Conservation (phyloP, 2,329 filamentous ascomycete species). For the Ophiostoma quercus region DNA sequence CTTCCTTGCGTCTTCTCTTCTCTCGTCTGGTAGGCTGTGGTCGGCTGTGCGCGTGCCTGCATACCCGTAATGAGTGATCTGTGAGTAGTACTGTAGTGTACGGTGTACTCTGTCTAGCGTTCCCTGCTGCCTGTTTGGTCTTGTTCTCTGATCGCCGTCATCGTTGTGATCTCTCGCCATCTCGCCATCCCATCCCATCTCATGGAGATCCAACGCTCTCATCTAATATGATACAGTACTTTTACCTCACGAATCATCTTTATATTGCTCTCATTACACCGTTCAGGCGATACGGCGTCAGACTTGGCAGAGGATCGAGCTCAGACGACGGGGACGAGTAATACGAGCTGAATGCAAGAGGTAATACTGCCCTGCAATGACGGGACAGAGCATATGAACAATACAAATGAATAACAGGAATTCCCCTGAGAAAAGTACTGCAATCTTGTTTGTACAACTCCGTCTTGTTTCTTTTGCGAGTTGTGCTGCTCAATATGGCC, state of each 20-base stretch:
- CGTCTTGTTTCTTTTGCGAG: neutral
- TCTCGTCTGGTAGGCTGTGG: neutral
- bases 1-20: neutral
- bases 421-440: neutral
- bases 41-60: neutral
- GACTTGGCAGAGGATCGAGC: neutral
- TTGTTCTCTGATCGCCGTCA: no score
- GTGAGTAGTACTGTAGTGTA: no score
- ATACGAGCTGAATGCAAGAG: neutral
- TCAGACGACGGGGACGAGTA: neutral
- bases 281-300: neutral
- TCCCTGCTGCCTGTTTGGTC: no score
- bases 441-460: neutral
- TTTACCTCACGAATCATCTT: no score
- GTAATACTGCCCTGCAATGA: neutral
- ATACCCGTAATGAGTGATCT: neutral
- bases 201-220: no score
- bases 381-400: neutral
- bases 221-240: no score
- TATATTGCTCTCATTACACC: no score
- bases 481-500: neutral
- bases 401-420: neutral
- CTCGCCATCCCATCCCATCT: no score
- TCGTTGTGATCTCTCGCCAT: no score
- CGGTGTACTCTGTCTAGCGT: no score